Conservation (phyloP, 2,329 filamentous ascomycete genomes). For the Cercospora zeae-maydis region DNA sequence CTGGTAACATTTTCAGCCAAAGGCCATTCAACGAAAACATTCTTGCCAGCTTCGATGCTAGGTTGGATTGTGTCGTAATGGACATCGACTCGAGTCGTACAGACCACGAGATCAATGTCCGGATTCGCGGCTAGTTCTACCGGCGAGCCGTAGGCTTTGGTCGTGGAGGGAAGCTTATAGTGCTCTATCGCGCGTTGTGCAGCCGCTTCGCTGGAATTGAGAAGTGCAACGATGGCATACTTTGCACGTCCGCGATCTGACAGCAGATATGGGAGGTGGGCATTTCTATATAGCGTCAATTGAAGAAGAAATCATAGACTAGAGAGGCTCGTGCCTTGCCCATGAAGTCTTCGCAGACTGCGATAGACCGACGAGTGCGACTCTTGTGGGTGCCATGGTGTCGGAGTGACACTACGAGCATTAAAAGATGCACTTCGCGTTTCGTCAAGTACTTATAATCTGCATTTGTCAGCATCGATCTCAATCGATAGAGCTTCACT, state of each 20-base stretch:
- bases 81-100: constrained; percentile 43
- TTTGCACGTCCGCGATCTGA: constrained; percentile 39
- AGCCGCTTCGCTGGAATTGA: constrained; percentile 47
- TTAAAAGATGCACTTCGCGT: not conserved
- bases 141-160: constrained; percentile 45
- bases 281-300: constrained; percentile 32
- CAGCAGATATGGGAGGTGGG: constrained; percentile 60
- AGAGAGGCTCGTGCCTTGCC: constrained; percentile 39
- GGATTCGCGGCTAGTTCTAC: constrained; percentile 46
- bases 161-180: constrained; percentile 39
- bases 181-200: constrained; percentile 43
- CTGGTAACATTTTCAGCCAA: constrained; percentile 47
- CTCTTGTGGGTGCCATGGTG: constrained; percentile 51
- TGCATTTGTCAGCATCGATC: not conserved
- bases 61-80: constrained; percentile 45
- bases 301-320: not conserved
- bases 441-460: not conserved
- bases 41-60: constrained; percentile 41
- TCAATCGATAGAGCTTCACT: not conserved
- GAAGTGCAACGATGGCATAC: constrained; percentile 50
- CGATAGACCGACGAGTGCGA: constrained; percentile 59
- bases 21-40: constrained; percentile 43
- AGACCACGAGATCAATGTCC: constrained; percentile 49
- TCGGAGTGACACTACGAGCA: not conserved
- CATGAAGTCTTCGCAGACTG: constrained; percentile 51